These are phyloP conservation scores for Monilinia fructicola DNA, from an alignment of 2,329 filamentous ascomycete genomes.

Conservation along the genomic window DNA sequence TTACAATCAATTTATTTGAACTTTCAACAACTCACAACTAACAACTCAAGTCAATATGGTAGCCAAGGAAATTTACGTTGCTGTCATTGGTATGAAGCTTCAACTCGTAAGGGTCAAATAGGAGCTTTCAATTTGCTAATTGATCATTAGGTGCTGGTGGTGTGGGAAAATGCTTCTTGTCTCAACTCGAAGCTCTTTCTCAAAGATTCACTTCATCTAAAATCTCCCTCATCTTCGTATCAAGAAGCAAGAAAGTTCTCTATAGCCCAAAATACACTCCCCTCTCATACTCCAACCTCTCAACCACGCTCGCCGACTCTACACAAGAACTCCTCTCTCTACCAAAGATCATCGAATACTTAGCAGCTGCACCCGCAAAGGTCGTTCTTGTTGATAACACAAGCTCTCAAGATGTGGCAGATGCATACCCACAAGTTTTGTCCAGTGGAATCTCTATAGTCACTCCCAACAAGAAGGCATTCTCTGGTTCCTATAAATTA, in stretches of 20 bases:
- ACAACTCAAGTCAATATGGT: conserved; percentile 30
- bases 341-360: conserved; percentile 71
- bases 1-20: not conserved
- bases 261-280: conserved; percentile 71
- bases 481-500: conserved; percentile 75
- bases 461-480: conserved; percentile 98
- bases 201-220: conserved; percentile 62
- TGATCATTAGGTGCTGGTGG: conserved; percentile 74
- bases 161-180: conserved; percentile 87
- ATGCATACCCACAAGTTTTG: conserved; percentile 78
- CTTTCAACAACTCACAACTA: not conserved
- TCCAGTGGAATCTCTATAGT: conserved; percentile 83
- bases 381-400: conserved; percentile 94
- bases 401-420: conserved; percentile 81
- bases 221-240: conserved; percentile 79
- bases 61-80: conserved; percentile 45
- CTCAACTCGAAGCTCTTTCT: conserved; percentile 70
- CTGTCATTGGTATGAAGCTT: conserved; percentile 45
- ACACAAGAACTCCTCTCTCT: conserved; percentile 64
- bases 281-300: conserved; percentile 59
- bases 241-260: conserved; percentile 80
- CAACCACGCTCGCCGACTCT: conserved; percentile 64
- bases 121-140: conserved; percentile 23
- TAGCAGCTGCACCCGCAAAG: conserved; percentile 73
- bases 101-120: conserved; percentile 29